phyloP scores from a whole-genome alignment of 1,284 basidiomycete species.

The Tranzscheliella williamsii region DNA sequence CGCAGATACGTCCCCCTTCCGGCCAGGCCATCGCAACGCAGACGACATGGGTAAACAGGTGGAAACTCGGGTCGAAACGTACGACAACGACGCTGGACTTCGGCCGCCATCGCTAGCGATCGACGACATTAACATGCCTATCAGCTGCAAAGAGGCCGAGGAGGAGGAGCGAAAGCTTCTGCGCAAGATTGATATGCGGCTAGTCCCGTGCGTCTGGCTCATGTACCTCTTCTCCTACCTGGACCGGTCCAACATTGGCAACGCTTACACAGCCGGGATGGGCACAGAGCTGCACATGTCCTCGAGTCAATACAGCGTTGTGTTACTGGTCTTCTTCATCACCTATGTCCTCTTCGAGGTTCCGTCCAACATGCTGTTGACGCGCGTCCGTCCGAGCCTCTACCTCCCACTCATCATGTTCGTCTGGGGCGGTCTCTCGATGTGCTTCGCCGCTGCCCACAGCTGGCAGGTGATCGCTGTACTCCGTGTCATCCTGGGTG shows the following conservation, averaged over 20 bases:
- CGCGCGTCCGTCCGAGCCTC: conserved; percentile 25
- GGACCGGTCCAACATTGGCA: conserved; percentile 26
- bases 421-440: conserved; percentile 38
- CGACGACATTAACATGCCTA: too few relatives aligned
- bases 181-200: conserved; percentile 61
- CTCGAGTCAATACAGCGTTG: conserved; percentile 12
- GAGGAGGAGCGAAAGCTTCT: conserved; percentile 60
- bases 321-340: conserved; percentile 29
- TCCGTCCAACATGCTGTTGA: conserved; percentile 35
- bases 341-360: conserved; percentile 25
- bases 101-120: too few relatives aligned
- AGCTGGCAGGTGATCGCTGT: conserved; percentile 10
- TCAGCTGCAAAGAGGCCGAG: conserved; percentile 1
- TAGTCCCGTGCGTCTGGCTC: conserved; percentile 61
- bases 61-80: too few relatives aligned
- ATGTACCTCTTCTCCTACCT: conserved; percentile 52
- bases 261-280: conserved; percentile 18
- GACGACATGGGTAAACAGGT: too few relatives aligned
- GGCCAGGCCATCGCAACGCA: too few relatives aligned
- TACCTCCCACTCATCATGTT: conserved; percentile 43
- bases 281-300: conserved; percentile 17
- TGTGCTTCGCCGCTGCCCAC: conserved; percentile 11
- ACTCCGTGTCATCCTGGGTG: conserved; percentile 20
- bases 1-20: too few relatives aligned
- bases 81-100: too few relatives aligned